Evolutionary conservation across 305 asterid genomes (phyloP), one percentile per base, ranked within the genome.

Genomic region (Fraxinus greggii): DNA sequence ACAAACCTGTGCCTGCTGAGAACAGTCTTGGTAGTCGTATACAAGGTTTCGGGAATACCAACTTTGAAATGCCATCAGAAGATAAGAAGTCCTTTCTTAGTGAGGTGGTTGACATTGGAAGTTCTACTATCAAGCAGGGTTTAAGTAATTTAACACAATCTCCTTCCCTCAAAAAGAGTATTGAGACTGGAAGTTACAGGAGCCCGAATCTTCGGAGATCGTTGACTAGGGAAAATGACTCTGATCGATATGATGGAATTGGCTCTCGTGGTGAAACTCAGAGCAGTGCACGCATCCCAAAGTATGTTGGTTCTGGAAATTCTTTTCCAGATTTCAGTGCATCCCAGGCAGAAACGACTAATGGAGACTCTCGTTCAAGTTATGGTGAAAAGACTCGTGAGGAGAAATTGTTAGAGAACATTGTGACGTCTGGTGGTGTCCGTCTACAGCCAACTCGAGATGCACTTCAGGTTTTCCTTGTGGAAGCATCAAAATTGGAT

Each of bases 371-470:
- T 21, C 86, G 81, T 78, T 81, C 89, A 73, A 84, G 88, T 80
- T 87, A 85, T 38, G 82, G 91, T 78, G 94, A 84, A 81, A 96
- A 92, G 87, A 90, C 91, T 82, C 97, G 95, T 32, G 99, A 96
- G 83, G 95, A 94, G 87, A 94, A 89, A 90, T 84, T 94, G 83
- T 79, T 96, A 77, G 99, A 96, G 88, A 91, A 98, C 76, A 85
- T 94, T 83, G 98, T 93, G 83, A 92, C 99, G 38, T 89, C 97
- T 77, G 95, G 97, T 86, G 99, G 99, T 80, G 97, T 96, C 81
- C 98, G 99, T 78, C 78, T 94, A 83, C 99, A 96, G 89, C 99
- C 99, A 76, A 91, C 98, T 33, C 92, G 99, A 75, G 99, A 96
- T 79, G 94, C 95, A 63, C 97, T 96, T 86, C 93, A 90, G 86